Conservation (phyloP, 139 green algal genomes). For the Spirogloea muscicola region DNA sequence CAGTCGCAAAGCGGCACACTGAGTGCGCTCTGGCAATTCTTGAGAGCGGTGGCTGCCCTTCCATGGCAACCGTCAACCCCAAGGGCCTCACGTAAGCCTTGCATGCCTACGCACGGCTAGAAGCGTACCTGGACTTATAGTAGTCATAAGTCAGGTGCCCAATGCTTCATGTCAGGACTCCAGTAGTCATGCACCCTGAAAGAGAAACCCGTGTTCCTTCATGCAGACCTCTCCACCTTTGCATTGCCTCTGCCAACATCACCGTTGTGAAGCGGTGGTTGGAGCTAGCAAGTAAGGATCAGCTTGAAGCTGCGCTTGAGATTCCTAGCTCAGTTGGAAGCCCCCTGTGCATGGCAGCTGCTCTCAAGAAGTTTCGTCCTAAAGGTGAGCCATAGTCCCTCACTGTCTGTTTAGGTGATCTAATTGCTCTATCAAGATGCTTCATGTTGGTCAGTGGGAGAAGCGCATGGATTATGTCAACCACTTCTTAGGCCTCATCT, state of each 20-base stretch:
- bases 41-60: background rate
- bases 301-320: background rate
- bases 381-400: conserved; percentile 4
- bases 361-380: conserved; percentile 2
- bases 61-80: conserved; percentile 3
- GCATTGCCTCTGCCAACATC: background rate
- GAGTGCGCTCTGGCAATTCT: conserved; percentile 18
- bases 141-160: too few species aligned
- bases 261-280: conserved; percentile 13
- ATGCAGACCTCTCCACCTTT: conserved; percentile 14
- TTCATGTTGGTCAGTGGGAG: too few species aligned
- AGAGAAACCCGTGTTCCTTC: background rate
- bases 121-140: background rate
- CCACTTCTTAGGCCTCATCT: too few species aligned
- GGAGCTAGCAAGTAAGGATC: conserved; percentile 1
- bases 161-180: too few species aligned
- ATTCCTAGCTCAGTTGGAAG: conserved; percentile 4
- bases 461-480: too few species aligned
- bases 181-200: too few species aligned
- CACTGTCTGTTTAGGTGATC: too few species aligned
- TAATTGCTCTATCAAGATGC: too few species aligned
- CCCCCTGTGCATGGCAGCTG: conserved; percentile 6
- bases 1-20: conserved; percentile 20
- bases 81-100: conserved; percentile 27
- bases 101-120: background rate